Evolutionary conservation across 2,329 filamentous ascomycete species (phyloP), one percentile per base, ranked within the genome.

Genomic region (Trichoderma harzianum): DNA sequence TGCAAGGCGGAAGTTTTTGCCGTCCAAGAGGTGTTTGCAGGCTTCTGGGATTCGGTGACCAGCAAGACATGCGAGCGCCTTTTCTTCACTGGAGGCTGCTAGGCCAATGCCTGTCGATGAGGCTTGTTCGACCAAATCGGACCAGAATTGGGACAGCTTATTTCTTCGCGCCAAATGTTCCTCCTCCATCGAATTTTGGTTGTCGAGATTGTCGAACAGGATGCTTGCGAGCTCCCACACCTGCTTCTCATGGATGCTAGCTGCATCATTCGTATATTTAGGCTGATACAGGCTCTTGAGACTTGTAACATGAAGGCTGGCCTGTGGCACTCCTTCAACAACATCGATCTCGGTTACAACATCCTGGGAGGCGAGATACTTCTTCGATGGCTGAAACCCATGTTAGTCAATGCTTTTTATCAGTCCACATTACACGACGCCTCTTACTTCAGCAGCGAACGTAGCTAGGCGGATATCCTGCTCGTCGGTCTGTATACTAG

Each of bases 171-270:
- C 60, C 55, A 79, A 78, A 43, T 84, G 80, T 6, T 79, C 76
- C 0, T 81, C 77, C 12, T 83, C 76, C 1, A 86, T 83, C 3
- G 80, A 72, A 3, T 84, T 81, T 34, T 86, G 78, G 18, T 83
- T 63, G 3, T 73, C 83, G 12, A 89, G 74, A n/a, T 90, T 85
- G 75, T 97, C 94, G 78, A 97, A 99, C 4, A 99, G 86, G 47
- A 98, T 91, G 71, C 93, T 92, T 1, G 93, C 91, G 43, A 99
- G 85, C 73, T 93, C 88, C 96, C 97, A 99, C 1, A 96, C 90
- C 16, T 90, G 85, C 77, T 90, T 89, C 81, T 97, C 93, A 71
- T 93, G 89, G 24, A 84, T 80, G 69, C 81, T 84, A 26, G 84
- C 85, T 18, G 84, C 82, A 74, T 83, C 80, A 24, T 79, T 82